Base-by-base conservation (phyloP, 177 flowering plant species). In the Telopea speciosissima region DNA sequence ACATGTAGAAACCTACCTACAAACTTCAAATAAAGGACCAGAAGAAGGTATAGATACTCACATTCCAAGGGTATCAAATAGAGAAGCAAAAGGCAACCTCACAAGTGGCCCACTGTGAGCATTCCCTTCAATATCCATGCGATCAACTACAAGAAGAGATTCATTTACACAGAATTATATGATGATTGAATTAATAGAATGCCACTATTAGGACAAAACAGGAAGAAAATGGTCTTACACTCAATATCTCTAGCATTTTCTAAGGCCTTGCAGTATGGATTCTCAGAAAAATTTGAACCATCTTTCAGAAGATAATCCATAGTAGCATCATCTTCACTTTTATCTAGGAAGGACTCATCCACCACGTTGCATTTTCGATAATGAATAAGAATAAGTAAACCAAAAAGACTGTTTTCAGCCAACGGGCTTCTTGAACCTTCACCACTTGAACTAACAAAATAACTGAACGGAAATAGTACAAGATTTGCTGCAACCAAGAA, bases 61-160 rank as follows among this genome's bases (percentile, higher is more conserved):
- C 97, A 77, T 78, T 81, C 94, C 97, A 80, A 92, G 91, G 62
- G 96, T 86, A 80, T 95, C 98, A 84, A 86, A 95, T 33, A 93
- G 80, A 76, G 95, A 80, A 69, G 99, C 97, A 82, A 95, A 95
- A 45, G 97, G 90, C 72, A 95, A 73, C 77, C 92, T 88, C 66
- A 89, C 89, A 75, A 83, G 75, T 62, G 88, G 88, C 67, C 89
- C 97, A 85, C 60, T 81, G 61, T 82, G 85, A 60, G 89, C 90
- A 81, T 87, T 90, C 52, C 93, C 93, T 81, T 90, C 99, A 65
- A 88, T 70, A 84, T 92, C 96, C 12, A 77, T 76, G n/a, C 88
- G 94, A 80, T 91, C 93, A 85, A 91, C 99, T 95, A 91, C 79
- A 82, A 74, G 70, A 59, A 81, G 66, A 71, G 62, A 71, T 40